Evolutionary conservation across 441 rosid genomes (phyloP).

Genomic region (Kokia cookei): DNA sequence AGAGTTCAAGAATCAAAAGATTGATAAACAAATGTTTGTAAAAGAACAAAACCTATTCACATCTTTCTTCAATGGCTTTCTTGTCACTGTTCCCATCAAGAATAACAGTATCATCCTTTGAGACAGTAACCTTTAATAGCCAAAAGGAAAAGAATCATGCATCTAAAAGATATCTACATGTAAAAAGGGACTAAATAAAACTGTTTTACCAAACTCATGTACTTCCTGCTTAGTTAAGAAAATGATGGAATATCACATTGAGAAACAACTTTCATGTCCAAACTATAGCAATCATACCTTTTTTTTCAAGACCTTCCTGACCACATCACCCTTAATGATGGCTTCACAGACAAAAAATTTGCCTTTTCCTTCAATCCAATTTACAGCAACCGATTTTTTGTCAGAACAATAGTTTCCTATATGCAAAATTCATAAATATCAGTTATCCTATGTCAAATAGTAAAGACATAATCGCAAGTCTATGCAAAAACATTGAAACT

Average conservation of each 20-base stretch:
- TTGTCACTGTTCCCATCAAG: conserved; percentile 88
- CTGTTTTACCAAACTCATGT: too few relatives aligned
- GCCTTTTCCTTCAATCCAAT: conserved; percentile 47
- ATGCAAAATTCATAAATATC: too few relatives aligned
- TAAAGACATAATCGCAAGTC: too few relatives aligned
- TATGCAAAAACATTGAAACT: too few relatives aligned
- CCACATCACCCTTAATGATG: conserved; percentile 30
- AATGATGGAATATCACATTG: too few relatives aligned
- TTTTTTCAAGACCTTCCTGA: conserved; percentile 36
- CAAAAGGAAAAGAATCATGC: not conserved
- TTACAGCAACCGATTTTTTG: conserved; percentile 40
- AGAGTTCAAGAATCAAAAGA: not conserved
- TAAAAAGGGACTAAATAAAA: not conserved
- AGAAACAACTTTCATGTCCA: too few relatives aligned
- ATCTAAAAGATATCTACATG: not conserved
- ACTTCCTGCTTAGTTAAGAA: too few relatives aligned
- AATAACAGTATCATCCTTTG: too few relatives aligned
- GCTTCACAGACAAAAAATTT: conserved; percentile 48
- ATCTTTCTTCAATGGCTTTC: conserved; percentile 68
- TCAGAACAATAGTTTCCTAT: conserved; percentile 40
- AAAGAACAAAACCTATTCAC: conserved; percentile 51
- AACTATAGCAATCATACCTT: too few relatives aligned
- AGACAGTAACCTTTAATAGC: conserved; percentile 46
- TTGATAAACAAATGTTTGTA: not conserved
- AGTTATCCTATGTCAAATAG: too few relatives aligned